Evolutionary conservation across 768 basidiomycete species (phyloP).

Genomic region (Megacollybia marginata): DNA sequence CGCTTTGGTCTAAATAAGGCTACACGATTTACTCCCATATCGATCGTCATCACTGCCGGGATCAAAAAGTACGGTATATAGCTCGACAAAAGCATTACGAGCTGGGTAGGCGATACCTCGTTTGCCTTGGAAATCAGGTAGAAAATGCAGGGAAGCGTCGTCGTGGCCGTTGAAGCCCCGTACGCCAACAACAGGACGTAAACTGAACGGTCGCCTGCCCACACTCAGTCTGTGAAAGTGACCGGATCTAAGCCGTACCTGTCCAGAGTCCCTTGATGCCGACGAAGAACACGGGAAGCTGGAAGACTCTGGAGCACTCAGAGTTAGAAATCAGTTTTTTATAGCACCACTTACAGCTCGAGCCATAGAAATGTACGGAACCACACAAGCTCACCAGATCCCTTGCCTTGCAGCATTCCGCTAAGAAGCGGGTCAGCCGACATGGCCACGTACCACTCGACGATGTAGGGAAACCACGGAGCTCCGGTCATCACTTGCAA

Average conservation of each 20-base stretch:
- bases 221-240: neutral
- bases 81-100: constrained; percentile 49
- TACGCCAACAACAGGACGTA: constrained; percentile 66
- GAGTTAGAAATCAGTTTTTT: no score
- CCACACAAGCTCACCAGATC: constrained; percentile 28
- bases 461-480: neutral
- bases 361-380: constrained; percentile 57
- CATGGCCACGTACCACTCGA: neutral
- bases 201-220: constrained; percentile 40
- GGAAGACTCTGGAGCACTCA: constrained; percentile 54
- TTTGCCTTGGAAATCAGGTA: constrained; percentile 31
- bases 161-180: constrained; percentile 72
- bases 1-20: neutral
- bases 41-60: constrained; percentile 64
- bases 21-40: constrained; percentile 42
- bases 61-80: constrained; percentile 75
- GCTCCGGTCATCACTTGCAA: neutral
- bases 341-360: constrained; percentile 40
- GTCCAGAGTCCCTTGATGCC: constrained; percentile 54
- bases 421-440: neutral
- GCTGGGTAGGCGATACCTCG: constrained; percentile 26
- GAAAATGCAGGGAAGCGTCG: constrained; percentile 64
- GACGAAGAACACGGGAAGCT: constrained; percentile 73
- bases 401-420: neutral
- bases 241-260: constrained; percentile 24